Evolutionary conservation across 768 basidiomycete species (phyloP).

Genomic region (Termitomyces sp.): DNA sequence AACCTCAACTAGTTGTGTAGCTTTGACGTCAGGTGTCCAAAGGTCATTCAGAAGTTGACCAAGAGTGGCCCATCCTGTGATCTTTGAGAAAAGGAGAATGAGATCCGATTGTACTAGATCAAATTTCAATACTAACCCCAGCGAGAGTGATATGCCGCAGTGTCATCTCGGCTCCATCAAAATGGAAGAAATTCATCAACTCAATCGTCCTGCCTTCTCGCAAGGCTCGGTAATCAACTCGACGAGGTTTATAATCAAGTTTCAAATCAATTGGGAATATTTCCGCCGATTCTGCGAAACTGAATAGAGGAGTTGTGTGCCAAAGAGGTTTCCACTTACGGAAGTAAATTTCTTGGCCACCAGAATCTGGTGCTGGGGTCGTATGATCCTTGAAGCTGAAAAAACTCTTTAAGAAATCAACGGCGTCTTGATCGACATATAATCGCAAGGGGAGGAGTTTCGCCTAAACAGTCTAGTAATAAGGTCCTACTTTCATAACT

Average conservation of each 20-base stretch:
- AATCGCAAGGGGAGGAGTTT: conserved; percentile 87
- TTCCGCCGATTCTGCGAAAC: conserved; percentile 75
- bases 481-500: neutral
- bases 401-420: conserved; percentile 97
- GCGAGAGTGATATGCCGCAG: conserved; percentile 86
- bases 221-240: conserved; percentile 90
- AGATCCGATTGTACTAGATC: neutral
- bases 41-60: conserved; percentile 93
- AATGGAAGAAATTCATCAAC: conserved; percentile 99
- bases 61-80: conserved; percentile 87
- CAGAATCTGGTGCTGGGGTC: conserved; percentile 26
- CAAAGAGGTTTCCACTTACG: conserved; percentile 41
- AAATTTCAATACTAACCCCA: conserved; percentile 55
- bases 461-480: conserved; percentile 40
- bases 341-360: conserved; percentile 58
- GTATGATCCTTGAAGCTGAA: conserved; percentile 77
- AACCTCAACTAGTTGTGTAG: conserved; percentile 94
- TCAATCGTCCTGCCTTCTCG: conserved; percentile 91
- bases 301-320: neutral
- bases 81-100: conserved; percentile 37
- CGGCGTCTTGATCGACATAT: conserved; percentile 96
- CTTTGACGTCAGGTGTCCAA: conserved; percentile 99
- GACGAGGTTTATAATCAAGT: conserved; percentile 96
- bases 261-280: conserved; percentile 94
- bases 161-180: conserved; percentile 98